phyloP scores from a whole-genome alignment of 805 yeast genomes.

The Yamadazyma kitorensis region DNA sequence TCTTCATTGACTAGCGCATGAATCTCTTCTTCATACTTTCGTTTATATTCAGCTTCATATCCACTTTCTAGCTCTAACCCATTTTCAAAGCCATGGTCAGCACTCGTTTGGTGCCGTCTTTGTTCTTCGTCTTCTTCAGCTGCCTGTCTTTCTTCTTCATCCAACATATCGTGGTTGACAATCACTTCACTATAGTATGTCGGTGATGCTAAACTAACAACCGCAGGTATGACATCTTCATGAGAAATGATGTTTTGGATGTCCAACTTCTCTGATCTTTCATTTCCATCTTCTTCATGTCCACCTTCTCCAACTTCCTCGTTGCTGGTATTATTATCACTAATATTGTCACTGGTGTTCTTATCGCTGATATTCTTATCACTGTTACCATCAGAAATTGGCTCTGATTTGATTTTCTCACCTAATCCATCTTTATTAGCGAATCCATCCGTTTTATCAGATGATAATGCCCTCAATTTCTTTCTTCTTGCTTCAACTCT shows the following conservation, averaged over 20 bases:
- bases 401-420: no score
- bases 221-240: conserved; percentile 3
- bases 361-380: no score
- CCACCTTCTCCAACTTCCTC: no score
- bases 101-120: neutral
- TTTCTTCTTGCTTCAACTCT: no score
- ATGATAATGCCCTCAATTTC: no score
- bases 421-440: no score
- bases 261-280: neutral
- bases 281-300: neutral
- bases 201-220: conserved; percentile 4
- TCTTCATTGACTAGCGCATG: neutral
- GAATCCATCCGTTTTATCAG: no score
- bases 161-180: neutral
- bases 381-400: no score
- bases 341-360: no score
- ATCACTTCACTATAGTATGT: conserved; percentile 1
- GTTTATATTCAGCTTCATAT: neutral
- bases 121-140: neutral
- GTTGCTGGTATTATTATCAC: no score
- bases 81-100: neutral
- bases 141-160: neutral
- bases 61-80: neutral
- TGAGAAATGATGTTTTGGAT: conserved; percentile 1
- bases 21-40: neutral